Base-by-base conservation (phyloP, 768 basidiomycete genomes). In the Leccinum uliginosum region DNA sequence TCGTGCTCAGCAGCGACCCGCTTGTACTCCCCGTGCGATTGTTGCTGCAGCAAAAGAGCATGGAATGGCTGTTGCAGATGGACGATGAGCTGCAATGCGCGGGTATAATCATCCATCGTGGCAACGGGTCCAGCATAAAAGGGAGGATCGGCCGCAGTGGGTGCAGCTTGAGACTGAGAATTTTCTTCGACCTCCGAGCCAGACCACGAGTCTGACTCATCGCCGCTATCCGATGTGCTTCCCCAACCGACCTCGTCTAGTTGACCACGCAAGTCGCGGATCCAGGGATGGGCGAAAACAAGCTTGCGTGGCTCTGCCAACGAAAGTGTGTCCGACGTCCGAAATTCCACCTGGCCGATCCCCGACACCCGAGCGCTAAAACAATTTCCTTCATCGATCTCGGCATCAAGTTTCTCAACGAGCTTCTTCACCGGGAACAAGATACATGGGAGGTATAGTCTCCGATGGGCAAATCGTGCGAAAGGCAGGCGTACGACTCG, bases 201-300 rank as follows among this genome's bases (percentile, higher is more conserved):
- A 21, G 50, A 38, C 0, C 11, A 27, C 6, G 1, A 19, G 23
- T 40, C 46, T 0, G 27, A 29, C 15, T 32, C 43, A 5, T 47
- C 35, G 1, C 29, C 40, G 3, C 24, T 26, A 21, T 50, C 53
- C 0, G 9, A 14, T 5, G 19, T 2, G 8, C 30, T n/a, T 23
- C 35, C 26, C 57, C 24, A 26, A 15, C 32, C 14, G 5, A 4
- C 19, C 17, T 38, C 45, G 5, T 55, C 58, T 1, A 45, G 50
- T 7, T 46, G 58, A 19, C 34, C 47, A 2, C 21, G 26, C 2
- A 63, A 24, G 26, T 54, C 51, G n/a, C 62, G 51, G 34, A 63
- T 32, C 62, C 62, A 63, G 2, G 62, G 62, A 34, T 57, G 43
- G 14, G 56, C 50, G 15, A 63, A 19, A 44, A 59, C 19, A 8